Evolutionary conservation across 768 basidiomycete species (phyloP).

Genomic region (Suillus hirtellus): DNA sequence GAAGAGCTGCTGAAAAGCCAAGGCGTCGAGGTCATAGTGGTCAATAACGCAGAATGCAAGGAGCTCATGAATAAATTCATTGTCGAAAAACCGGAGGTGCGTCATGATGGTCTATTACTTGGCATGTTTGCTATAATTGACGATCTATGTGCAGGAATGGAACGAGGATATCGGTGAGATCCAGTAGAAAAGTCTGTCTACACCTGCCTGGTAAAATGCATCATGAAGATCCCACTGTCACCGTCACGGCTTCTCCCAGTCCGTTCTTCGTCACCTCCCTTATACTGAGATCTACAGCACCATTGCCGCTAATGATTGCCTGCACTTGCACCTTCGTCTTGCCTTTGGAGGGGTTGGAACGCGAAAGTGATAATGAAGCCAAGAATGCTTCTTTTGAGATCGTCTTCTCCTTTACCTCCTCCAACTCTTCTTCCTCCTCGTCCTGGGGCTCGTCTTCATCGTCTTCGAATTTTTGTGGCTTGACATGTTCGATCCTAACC

Average conservation of each 20-base stretch:
- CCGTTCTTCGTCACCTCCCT: slow-evolving; percentile 38
- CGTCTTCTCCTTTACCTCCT: slow-evolving; percentile 64
- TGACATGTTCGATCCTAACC: slow-evolving; percentile 60
- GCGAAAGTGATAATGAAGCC: slow-evolving; percentile 34
- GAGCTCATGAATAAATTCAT: slow-evolving; percentile 59
- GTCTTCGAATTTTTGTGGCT: slow-evolving; percentile 44
- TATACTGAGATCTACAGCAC: slow-evolving; percentile 39
- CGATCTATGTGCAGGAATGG: slow-evolving; percentile 45
- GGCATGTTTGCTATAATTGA: slow-evolving; percentile 8
- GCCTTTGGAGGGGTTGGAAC: slow-evolving; percentile 43
- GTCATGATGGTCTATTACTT: slow-evolving; percentile 15
- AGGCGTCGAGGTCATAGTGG: slow-evolving; percentile 55
- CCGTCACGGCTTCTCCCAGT: slow-evolving; percentile 34
- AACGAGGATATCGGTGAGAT: slow-evolving; percentile 61
- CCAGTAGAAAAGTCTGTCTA: slow-evolving; percentile 6
- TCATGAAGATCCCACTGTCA: slow-evolving; percentile 27
- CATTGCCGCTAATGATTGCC: slow-evolving; percentile 35
- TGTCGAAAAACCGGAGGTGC: slow-evolving; percentile 52
- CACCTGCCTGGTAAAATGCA: slow-evolving; percentile 6
- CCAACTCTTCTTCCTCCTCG: slow-evolving; percentile 57
- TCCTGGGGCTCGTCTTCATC: slow-evolving; percentile 52
- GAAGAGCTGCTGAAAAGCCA: slow-evolving; percentile 52
- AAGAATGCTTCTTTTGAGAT: slow-evolving; percentile 56
- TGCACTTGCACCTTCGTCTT: slow-evolving; percentile 54
- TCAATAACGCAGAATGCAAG: slow-evolving; percentile 52